Percentiles rank a stretch among this genome's conserved stretches.
Conservation (phyloP, 2,329 filamentous ascomycete species). For the Zymoseptoria passerinii region DNA sequence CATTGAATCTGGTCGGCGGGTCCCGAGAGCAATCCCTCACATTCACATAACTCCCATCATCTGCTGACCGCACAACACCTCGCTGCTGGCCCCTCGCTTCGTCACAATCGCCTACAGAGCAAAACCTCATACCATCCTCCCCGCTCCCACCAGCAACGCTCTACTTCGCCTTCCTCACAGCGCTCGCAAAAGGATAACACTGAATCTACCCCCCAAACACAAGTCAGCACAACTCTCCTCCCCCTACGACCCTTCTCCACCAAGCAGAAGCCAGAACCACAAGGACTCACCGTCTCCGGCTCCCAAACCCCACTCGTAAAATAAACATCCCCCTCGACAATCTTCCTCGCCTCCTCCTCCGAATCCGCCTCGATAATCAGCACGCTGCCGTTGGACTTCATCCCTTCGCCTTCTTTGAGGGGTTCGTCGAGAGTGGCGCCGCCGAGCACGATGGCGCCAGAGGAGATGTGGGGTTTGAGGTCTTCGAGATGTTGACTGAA, state of each 20-base stretch:
- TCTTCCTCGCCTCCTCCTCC: constrained; percentile 59
- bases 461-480: constrained; percentile 45
- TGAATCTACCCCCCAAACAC: neutral
- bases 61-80: no score
- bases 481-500: constrained; percentile 48
- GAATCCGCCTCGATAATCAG: constrained; percentile 59
- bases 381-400: constrained; percentile 66
- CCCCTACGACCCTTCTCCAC: no score
- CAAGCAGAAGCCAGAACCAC: no score
- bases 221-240: no score
- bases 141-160: no score
- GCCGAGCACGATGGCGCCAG: constrained; percentile 56
- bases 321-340: constrained; percentile 67
- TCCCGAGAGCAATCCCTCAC: neutral
- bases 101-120: neutral
- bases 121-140: neutral
- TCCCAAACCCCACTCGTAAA: constrained; percentile 69
- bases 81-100: neutral
- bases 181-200: neutral
- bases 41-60: no score
- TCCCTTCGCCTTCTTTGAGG: constrained; percentile 53
- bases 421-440: constrained; percentile 61
- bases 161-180: neutral
- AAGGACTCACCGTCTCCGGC: constrained; percentile 37
- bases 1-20: neutral